Evolutionary conservation across 106 monocot species (phyloP), one percentile per base, ranked within the genome.

Genomic region (Dendrobium chrysotoxum): DNA sequence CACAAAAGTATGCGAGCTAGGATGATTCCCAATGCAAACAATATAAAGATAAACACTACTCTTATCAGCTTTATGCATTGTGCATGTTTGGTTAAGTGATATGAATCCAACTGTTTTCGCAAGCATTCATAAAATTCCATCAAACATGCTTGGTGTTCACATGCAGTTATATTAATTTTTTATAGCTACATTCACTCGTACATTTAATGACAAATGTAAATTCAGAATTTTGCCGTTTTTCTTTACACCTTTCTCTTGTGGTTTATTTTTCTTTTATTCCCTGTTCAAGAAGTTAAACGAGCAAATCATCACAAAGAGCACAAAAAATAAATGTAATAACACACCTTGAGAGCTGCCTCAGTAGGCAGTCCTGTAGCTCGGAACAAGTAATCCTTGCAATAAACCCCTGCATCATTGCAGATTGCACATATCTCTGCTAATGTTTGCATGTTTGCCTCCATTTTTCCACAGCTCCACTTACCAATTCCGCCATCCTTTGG

Each of bases 321-420:
- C 15, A 75, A 20, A 42, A 40, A 75, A 75, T 30, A 44, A 6
- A 42, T n/a, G 4, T 42, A 50, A 13, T 38, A 3, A 26, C 85
- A 77, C 75, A 92, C 94, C 92, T 92, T 95, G 20, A 95, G 86
- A 84, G 95, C 95, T 71, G 95, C 95, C 77, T 95, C 95, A 26
- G 95, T 95, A 13, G 95, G 88, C 82, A 95, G 75, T 20, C 95
- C 95, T 9, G 81, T 82, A 40, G 92, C 92, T 16, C 81, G 78
- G 68, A 92, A 90, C 54, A 85, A 80, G 78, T 88, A 77, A 0
- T 82, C 85, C 17, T 88, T 82, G 81, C 85, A 84, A 79, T 80
- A 85, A 23, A 95, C 79, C 4, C 85, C 88, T 39, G 92, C 90
- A 90, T 95, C 95, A 81, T 95, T 95, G 85, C 95, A 95, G 40